Percentiles rank a stretch among this genome's conserved stretches.
These are phyloP conservation scores for Lophiostoma macrostomum DNA, from an alignment of 495 filamentous ascomycete species.

Conservation along the genomic window DNA sequence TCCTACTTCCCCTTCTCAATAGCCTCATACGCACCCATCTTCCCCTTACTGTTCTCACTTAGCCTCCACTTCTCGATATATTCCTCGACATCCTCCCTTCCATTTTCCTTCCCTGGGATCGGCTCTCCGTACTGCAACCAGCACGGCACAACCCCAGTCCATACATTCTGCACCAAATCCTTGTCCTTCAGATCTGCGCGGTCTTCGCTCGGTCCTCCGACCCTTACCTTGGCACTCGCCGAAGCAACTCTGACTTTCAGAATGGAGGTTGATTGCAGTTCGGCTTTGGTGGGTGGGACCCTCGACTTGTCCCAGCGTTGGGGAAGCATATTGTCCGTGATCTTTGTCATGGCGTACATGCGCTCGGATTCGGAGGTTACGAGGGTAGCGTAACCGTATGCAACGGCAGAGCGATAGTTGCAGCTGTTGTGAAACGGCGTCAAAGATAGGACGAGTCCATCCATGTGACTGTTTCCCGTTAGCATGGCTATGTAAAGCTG, in stretches of 20 bases:
- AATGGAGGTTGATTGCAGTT: constrained; percentile 57
- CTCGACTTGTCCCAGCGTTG: constrained; percentile 67
- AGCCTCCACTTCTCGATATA: constrained; percentile 57
- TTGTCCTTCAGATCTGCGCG: constrained; percentile 61
- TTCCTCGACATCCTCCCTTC: constrained; percentile 53
- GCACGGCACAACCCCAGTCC: constrained; percentile 80
- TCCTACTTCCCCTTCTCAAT: constrained; percentile 34
- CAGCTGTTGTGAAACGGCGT: constrained; percentile 74
- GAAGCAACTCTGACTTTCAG: constrained; percentile 63
- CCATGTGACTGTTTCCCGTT: constrained; percentile 43
- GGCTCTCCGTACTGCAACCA: constrained; percentile 64
- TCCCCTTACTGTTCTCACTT: constrained; percentile 45
- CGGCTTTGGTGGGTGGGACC: constrained; percentile 28
- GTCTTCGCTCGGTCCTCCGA: constrained; percentile 67
- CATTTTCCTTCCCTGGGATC: constrained; percentile 56
- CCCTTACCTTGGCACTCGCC: constrained; percentile 75
- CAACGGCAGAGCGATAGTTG: constrained; percentile 79
- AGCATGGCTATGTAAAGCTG: background rate
- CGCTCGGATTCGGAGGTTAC: constrained; percentile 68
- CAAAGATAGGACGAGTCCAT: constrained; percentile 65
- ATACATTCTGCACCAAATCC: constrained; percentile 60
- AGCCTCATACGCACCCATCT: constrained; percentile 26
- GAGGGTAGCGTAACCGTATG: constrained; percentile 71
- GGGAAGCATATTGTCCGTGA: constrained; percentile 71
- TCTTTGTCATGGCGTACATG: constrained; percentile 74